Conservation (phyloP, 306 rosid species). For the Trifolium repens region DNA sequence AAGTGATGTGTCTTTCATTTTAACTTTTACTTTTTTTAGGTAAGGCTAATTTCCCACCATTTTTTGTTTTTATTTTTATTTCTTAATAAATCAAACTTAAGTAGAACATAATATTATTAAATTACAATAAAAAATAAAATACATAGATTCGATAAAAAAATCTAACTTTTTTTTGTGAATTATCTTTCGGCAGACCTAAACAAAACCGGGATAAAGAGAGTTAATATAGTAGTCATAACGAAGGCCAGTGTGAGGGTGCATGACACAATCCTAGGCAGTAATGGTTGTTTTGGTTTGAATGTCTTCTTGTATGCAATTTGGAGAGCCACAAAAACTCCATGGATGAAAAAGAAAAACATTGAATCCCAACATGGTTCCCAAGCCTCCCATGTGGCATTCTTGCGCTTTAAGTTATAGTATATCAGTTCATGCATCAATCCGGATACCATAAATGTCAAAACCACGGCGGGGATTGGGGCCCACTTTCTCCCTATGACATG, state of each 20-base stretch:
- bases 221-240: background rate
- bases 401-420: background rate
- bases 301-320: background rate
- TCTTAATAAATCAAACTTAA: too few species aligned
- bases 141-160: too few species aligned
- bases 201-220: background rate
- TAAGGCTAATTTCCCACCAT: too few species aligned
- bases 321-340: background rate
- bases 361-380: slow-evolving; percentile 7
- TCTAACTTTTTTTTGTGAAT: background rate
- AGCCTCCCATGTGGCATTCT: background rate
- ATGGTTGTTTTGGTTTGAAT: background rate
- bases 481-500: slow-evolving; percentile 1
- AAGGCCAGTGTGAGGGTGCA: background rate
- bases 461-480: background rate
- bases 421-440: background rate
- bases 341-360: background rate
- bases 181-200: background rate
- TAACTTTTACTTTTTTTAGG: too few species aligned
- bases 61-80: too few species aligned
- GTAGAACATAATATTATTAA: too few species aligned
- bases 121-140: too few species aligned
- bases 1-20: too few species aligned
- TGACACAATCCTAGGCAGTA: background rate
- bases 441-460: background rate